Evolutionary conservation across 75 land plant species (phyloP).

Genomic region (Isoetes taiwanensis): DNA sequence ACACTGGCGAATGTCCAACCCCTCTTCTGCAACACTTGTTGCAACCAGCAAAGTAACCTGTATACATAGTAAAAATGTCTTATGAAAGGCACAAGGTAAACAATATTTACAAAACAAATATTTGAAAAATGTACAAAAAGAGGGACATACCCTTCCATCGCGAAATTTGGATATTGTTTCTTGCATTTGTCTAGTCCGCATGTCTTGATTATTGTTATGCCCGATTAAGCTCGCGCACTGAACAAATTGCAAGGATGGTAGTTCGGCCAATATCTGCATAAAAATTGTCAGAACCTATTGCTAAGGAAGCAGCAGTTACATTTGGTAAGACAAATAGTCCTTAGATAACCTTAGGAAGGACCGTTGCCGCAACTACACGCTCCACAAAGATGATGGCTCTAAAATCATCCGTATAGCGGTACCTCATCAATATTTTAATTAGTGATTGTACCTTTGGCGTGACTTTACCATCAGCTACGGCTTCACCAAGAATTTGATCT

Average conservation of each 20-base stretch:
- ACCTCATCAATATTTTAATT: conserved; percentile 71
- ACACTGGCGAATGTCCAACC: conserved; percentile 97
- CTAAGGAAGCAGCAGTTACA: too few species aligned
- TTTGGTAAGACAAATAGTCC: too few species aligned
- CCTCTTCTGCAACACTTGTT: conserved; percentile 99
- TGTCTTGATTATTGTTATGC: conserved; percentile 94
- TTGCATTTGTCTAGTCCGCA: conserved; percentile 88
- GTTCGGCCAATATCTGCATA: conserved; percentile 81
- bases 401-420: conserved; percentile 91
- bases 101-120: conserved; percentile 6
- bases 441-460: conserved; percentile 98
- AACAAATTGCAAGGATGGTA: conserved; percentile 85
- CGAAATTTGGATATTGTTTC: conserved; percentile 87
- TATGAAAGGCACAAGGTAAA: neutral
- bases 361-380: conserved; percentile 84
- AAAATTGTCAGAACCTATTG: too few species aligned
- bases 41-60: conserved; percentile 97
- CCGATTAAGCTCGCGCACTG: conserved; percentile 91
- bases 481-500: conserved; percentile 92
- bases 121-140: conserved; percentile 12
- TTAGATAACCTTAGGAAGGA: conserved; percentile 99
- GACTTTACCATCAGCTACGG: conserved; percentile 99
- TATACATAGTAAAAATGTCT: neutral
- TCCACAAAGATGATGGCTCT: conserved; percentile 99
- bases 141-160: conserved; percentile 83